phyloP scores from a whole-genome alignment of 73 alveolate genomes.

The Paramecium sexaurelia region DNA sequence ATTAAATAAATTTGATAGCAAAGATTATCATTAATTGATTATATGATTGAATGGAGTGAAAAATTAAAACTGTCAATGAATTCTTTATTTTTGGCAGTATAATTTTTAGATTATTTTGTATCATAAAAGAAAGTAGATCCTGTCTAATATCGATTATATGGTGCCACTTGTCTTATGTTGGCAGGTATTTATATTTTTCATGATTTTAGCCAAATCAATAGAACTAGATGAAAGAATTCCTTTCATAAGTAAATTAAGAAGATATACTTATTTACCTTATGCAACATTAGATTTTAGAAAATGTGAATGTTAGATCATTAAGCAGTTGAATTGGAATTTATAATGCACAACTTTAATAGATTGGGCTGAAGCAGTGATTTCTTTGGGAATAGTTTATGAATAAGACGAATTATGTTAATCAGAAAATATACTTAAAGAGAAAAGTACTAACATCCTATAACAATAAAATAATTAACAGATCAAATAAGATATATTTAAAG shows the following conservation, averaged over 20 bases:
- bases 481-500: conserved; percentile 7
- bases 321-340: conserved; percentile 62
- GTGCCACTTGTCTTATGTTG: conserved; percentile 66
- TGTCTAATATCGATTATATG: conserved; percentile 36
- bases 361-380: conserved; percentile 50
- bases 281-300: conserved; percentile 50
- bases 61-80: conserved; percentile 16
- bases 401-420: conserved; percentile 34
- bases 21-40: conserved; percentile 28
- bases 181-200: conserved; percentile 48
- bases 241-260: conserved; percentile 62
- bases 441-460: neutral
- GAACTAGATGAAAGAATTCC: conserved; percentile 72
- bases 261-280: conserved; percentile 58
- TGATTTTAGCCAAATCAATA: conserved; percentile 47
- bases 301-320: conserved; percentile 55
- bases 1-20: neutral
- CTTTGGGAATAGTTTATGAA: conserved; percentile 43
- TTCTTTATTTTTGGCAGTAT: conserved; percentile 25
- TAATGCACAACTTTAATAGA: conserved; percentile 61
- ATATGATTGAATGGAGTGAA: conserved; percentile 61
- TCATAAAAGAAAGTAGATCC: conserved; percentile 36
- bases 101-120: conserved; percentile 47
- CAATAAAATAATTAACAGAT: neutral
- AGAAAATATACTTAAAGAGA: conserved; percentile 62